Evolutionary conservation across 2,329 filamentous ascomycete genomes (phyloP), one percentile per base, ranked within the genome.

Genomic region (Helicocarpus griseus): DNA sequence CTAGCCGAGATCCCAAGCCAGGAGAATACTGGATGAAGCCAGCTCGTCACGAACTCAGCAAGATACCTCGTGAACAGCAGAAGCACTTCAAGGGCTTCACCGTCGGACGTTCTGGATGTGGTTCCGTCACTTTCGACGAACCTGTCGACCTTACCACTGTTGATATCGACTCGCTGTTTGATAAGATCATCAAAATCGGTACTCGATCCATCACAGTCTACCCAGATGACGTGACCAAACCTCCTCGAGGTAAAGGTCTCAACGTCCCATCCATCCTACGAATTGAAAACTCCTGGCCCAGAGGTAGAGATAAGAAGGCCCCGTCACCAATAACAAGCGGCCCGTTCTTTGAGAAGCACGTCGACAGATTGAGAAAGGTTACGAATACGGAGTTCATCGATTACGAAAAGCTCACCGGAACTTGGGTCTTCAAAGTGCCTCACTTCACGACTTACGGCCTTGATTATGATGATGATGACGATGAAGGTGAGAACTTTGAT

Each of bases 361-460:
- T 96, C 51, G 81, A 85, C 54, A 85, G 87, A 50, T 80, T 98
- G 22, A 86, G 83, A 74, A 81, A 79, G 53, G 89, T 96, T 35
- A 73, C 75, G 7, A 85, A 88, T 65, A 97, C 93, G 0, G 81
- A 82, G 3, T 97, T 95, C 61, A 76, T 90, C 60, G 77, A 78
- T 61, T 98, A 96, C 67, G 80, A 94, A 57, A 75, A 77, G 52
- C 77, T 87, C 1, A 89, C 83, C 49, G 93, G 91, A 49, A 79
- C 87, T 44, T 98, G 94, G 94, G 80, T 81, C 13, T 98, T 98
- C 73, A 82, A 77, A 8, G 93, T 98, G n/a, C 83, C 91, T 62
- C 93, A 98, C 68, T 98, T 94, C 68, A 97, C 91, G 1, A 95
- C 89, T 1, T 98, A 98, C 64, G 90, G 87, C 38, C 77, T 97